Conservation (phyloP, 768 basidiomycete species). For the Harrya chromipes region DNA sequence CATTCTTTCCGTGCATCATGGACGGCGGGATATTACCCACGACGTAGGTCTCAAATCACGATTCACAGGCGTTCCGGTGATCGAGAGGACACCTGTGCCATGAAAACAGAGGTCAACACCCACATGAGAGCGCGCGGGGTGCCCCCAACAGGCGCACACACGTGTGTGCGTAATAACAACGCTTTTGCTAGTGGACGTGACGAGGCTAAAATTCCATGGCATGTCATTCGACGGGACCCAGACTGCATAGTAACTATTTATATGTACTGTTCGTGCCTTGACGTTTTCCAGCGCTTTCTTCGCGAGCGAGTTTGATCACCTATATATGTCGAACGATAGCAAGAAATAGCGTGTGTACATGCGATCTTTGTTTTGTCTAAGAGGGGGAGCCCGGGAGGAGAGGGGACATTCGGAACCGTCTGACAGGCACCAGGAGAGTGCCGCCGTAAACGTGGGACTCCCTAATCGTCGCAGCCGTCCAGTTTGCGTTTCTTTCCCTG, state of each 20-base stretch:
- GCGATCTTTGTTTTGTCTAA: too few relatives aligned
- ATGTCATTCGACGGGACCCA: not conserved
- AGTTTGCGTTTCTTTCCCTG: slow-evolving; percentile 25
- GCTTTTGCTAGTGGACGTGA: not conserved
- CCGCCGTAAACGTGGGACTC: too few relatives aligned
- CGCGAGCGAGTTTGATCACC: not conserved
- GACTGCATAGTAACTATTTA: not conserved
- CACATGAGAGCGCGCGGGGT: not conserved
- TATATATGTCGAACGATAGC: not conserved
- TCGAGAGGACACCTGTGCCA: too few relatives aligned
- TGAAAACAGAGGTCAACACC: not conserved
- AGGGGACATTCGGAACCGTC: not conserved
- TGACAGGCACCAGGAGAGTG: too few relatives aligned
- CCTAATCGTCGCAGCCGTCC: slow-evolving; percentile 8
- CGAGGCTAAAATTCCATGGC: slow-evolving; percentile 4
- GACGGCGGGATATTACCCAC: too few relatives aligned
- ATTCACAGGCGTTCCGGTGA: too few relatives aligned
- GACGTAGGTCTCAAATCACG: too few relatives aligned
- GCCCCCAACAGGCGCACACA: too few relatives aligned
- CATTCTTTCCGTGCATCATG: too few relatives aligned
- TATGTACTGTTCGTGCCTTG: not conserved
- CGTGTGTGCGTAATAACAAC: not conserved
- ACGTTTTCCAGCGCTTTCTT: not conserved
- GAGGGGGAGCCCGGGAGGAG: too few relatives aligned
- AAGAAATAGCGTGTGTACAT: not conserved